Conservation (phyloP, 441 rosid species). For the Erysimum cheiri region DNA sequence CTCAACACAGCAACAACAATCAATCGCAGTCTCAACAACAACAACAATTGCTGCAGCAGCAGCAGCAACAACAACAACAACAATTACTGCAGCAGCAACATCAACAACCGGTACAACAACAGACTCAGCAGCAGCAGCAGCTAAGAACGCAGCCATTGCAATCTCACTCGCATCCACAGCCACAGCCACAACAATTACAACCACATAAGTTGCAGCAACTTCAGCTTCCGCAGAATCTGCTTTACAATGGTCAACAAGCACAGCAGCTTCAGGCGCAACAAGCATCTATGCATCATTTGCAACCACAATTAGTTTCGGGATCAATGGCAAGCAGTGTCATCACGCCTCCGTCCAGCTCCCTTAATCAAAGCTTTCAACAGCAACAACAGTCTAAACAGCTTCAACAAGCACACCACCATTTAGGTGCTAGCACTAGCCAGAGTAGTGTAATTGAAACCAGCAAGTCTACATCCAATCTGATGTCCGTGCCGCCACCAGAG, state of each 20-base stretch:
- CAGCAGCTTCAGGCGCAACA: conserved; percentile 40
- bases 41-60: conserved; percentile 17
- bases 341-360: conserved; percentile 33
- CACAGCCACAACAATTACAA: conserved; percentile 47
- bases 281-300: conserved; percentile 48
- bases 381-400: conserved; percentile 52
- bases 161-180: conserved; percentile 47
- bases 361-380: conserved; percentile 48
- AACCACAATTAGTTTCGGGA: conserved; percentile 45
- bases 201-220: conserved; percentile 47
- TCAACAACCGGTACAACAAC: conserved; percentile 47
- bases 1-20: conserved; percentile 43
- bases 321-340: conserved; percentile 40
- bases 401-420: conserved; percentile 49
- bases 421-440: conserved; percentile 56
- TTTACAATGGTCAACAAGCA: conserved; percentile 37
- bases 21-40: conserved; percentile 40
- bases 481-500: conserved; percentile 77
- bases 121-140: conserved; percentile 46
- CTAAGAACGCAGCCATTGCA: conserved; percentile 47
- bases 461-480: conserved; percentile 58
- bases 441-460: conserved; percentile 43
- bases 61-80: neutral
- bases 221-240: conserved; percentile 48
- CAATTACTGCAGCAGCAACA: conserved; percentile 39